A percentile compares a stretch with the other conserved stretches of the same genome.
These are phyloP conservation scores for Candida xyloterini DNA, from an alignment of 805 yeast genomes.

Conservation along the genomic window DNA sequence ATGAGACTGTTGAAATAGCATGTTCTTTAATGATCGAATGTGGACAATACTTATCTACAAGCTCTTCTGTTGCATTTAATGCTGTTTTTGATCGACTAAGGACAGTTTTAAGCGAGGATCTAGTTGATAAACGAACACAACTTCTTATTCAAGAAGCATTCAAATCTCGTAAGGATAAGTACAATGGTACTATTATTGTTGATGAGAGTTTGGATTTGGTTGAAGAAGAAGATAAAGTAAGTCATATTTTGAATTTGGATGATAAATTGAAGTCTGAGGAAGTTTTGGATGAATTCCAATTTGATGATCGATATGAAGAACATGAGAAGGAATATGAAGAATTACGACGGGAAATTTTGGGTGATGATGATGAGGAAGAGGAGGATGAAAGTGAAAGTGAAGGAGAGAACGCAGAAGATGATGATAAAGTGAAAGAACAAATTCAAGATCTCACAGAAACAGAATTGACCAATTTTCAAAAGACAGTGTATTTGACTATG, in stretches of 20 bases:
- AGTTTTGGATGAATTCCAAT: conserved; percentile 45
- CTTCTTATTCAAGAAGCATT: conserved; percentile 51
- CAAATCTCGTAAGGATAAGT: conserved; percentile 44
- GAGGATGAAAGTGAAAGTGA: conserved; percentile 22
- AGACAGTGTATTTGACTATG: conserved; percentile 73
- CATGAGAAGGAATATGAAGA: conserved; percentile 48
- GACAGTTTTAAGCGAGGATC: conserved; percentile 54
- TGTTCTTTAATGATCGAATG: conserved; percentile 44
- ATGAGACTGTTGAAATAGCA: conserved; percentile 55
- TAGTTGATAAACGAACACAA: conserved; percentile 41
- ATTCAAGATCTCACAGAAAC: conserved; percentile 70
- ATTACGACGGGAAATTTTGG: conserved; percentile 44
- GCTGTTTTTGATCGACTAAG: conserved; percentile 57
- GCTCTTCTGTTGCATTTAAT: conserved; percentile 31
- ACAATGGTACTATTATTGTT: conserved; percentile 37
- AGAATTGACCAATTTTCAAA: conserved; percentile 61
- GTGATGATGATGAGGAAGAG: conserved; percentile 32
- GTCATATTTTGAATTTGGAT: conserved; percentile 55
- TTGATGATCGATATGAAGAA: conserved; percentile 48
- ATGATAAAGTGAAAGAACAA: conserved; percentile 24
- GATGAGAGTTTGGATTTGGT: conserved; percentile 54
- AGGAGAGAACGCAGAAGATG: conserved; percentile 21
- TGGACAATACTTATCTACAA: conserved; percentile 54
- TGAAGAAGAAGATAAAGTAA: conserved; percentile 57
- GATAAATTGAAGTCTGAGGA: conserved; percentile 47